Evolutionary conservation across 2,329 filamentous ascomycete species (phyloP), one percentile per base, ranked within the genome.

Genomic region (Phoma sp.): DNA sequence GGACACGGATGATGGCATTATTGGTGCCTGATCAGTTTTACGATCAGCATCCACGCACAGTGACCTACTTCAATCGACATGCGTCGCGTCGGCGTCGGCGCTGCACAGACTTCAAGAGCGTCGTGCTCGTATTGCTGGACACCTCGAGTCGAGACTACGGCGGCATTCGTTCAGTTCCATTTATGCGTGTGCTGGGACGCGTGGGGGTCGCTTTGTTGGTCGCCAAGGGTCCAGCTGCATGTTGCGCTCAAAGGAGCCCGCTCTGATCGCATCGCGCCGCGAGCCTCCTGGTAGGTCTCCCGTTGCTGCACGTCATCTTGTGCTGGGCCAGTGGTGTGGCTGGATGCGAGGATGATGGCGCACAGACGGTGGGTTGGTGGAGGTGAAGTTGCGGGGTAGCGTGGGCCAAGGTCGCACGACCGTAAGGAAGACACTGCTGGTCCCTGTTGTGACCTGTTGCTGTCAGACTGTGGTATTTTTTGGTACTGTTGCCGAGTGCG

Each of bases 361-460:
- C 58, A 62, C 55, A 57, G 57, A 51, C 51, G 28, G 38, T 33
- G 28, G 12, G 42, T 47, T 48, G 20, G 36, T 55, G 39, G 36
- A 37, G 43, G 39, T 39, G 48, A 47, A 34, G 53, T 55, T 67
- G 64, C 61, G 63, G 63, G 64, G 64, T 65, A 64, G 48, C 47
- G 48, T 47, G 10, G 50, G 33, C 40, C n/a, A 25, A 48, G 34
- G 57, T 60, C 42, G 50, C 50, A 62, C 59, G 37, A 42, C 36
- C 38, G 50, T 46, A 20, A 46, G 26, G 34, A 47, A 33, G 37
- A 30, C 45, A 49, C 32, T 45, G 32, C 37, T 42, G n/a, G 28
- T 23, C 14, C 20, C 12, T 26, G 11, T 15, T 10, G 17, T 40
- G 28, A 32, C 25, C 12, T 28, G 3, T 32, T 12, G 14, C 7